Evolutionary conservation across 176 grass and related monocot species (phyloP), one percentile per base, ranked within the genome.

Genomic region (Oryza meridionalis): DNA sequence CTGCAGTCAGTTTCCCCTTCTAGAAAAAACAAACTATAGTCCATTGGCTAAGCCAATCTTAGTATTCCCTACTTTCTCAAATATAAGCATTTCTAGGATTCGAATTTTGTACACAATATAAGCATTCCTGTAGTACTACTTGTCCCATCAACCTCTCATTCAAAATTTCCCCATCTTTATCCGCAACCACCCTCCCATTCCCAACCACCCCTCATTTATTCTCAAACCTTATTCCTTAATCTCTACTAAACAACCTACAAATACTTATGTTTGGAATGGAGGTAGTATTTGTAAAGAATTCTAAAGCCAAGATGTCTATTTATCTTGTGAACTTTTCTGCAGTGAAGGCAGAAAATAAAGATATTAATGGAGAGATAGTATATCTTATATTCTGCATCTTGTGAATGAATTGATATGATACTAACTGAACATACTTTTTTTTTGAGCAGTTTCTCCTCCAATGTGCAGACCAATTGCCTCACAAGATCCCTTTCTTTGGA

Each of bases 401-500:
- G 43, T 82, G 47, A 26, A 11, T 72, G 47, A 51, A 76, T 25
- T 53, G 66, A 19, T 64, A 85, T 85, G 47, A 70, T 90, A 51
- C 86, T 84, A 85, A 91, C 75, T 89, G 66, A 69, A 67, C 7
- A n/a, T 83, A 82, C 49, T 14, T 88, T 85, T 81, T 77, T 82
- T 79, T 77, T 8, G 50, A 86, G 65, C 85, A 98, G 96, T 87
- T 98, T 73, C 83, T 98, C 85, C 91, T 98, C 81, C 81, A 96
- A 66, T 95, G 91, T 42, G 91, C 91, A 5, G 93, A 95, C 82
- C 96, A 98, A 84, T 76, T 98, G 71, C 96, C 96, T 65, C 96
- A 98, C 88, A 98, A 98, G 87, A 88, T 92, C 83, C 96, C 96
- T 59, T 92, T 98, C 66, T 96, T 94, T 86, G 93, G 87, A 78